A percentile compares a stretch with the other conserved stretches of the same genome.
phyloP scores from a whole-genome alignment of 306 rosid species.

The Arachis hypogaea region DNA sequence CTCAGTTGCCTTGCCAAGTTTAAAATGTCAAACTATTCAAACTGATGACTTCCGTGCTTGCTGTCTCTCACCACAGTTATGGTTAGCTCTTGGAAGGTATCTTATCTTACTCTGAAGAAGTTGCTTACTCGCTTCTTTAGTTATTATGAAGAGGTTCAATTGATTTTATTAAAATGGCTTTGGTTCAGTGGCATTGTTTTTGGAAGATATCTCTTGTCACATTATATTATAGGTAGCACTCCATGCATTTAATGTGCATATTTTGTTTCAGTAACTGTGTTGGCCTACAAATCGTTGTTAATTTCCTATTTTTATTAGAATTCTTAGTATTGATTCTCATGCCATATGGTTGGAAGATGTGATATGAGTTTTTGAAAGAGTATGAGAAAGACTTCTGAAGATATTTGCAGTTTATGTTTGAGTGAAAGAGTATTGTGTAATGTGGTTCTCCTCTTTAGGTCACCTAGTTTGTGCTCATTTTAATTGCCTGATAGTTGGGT shows the following conservation, averaged over 20 bases:
- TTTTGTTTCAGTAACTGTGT: neutral
- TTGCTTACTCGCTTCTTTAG: neutral
- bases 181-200: conserved; percentile 9
- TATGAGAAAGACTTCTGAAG: neutral
- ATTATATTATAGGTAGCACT: too few relatives aligned
- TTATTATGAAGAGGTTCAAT: too few relatives aligned
- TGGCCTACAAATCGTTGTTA: neutral
- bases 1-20: conserved; percentile 91
- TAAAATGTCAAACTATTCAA: conserved; percentile 65
- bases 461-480: conserved; percentile 23
- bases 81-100: conserved; percentile 90
- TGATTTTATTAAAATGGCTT: neutral
- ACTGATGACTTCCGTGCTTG: conserved; percentile 79
- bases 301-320: neutral
- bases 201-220: neutral
- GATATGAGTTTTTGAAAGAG: conserved; percentile 20
- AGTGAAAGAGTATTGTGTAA: conserved; percentile 12
- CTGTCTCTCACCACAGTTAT: conserved; percentile 52
- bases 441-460: conserved; percentile 30
- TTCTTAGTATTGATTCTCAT: neutral
- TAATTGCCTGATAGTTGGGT: conserved; percentile 42
- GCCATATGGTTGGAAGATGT: conserved; percentile 1
- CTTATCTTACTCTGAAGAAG: neutral
- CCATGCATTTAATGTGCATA: too few relatives aligned
- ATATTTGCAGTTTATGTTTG: conserved; percentile 2